Conservation (phyloP, 225 moss, liverwort and hornwort species). For the Sphagnum tenellum region DNA sequence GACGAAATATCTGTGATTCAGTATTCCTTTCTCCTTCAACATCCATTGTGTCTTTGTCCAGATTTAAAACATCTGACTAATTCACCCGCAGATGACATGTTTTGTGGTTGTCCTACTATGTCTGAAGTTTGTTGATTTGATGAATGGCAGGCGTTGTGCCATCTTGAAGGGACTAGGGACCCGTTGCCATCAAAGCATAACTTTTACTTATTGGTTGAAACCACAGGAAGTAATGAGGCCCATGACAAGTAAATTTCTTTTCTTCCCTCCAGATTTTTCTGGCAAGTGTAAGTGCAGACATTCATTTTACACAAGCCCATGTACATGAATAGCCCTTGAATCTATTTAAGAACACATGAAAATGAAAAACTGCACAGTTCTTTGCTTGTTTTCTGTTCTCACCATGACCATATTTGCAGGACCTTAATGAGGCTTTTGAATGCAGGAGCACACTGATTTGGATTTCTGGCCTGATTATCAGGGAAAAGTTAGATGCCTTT, state of each 20-base stretch:
- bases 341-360: too few species aligned
- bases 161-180: constrained; percentile 66
- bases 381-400: neutral
- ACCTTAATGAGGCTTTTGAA: neutral
- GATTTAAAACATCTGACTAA: too few species aligned
- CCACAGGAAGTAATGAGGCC: constrained; percentile 74
- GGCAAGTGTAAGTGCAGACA: neutral
- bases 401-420: neutral
- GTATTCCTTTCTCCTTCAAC: too few species aligned
- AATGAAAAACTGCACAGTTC: neutral
- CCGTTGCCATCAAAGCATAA: constrained; percentile 72
- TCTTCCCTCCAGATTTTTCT: neutral
- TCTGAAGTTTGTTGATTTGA: neutral
- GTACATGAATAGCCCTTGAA: too few species aligned
- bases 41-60: too few species aligned
- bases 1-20: too few species aligned
- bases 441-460: too few species aligned
- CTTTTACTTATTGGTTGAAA: constrained; percentile 88
- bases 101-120: neutral
- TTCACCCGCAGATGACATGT: neutral
- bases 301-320: too few species aligned
- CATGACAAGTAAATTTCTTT: constrained; percentile 70
- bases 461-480: constrained; percentile 7
- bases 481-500: constrained; percentile 87
- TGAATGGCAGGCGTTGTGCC: constrained; percentile 61